A percentile compares a stretch with the other conserved stretches of the same genome.
Conservation (phyloP, 164 flowering plant genomes). For the Magnolia officinalis region DNA sequence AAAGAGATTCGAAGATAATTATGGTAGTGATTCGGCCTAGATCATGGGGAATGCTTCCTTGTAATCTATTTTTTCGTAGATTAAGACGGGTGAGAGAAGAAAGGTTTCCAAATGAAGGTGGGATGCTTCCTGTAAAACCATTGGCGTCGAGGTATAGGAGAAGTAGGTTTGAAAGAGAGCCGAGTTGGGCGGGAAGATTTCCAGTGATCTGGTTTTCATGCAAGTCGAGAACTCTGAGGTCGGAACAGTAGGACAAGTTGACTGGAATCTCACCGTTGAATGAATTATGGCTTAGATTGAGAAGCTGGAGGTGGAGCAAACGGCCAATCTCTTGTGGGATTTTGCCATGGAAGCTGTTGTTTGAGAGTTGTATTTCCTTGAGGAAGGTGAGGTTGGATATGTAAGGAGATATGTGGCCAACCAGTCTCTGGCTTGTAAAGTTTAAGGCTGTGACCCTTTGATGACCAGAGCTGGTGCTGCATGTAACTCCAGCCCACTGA, state of each 20-base stretch:
- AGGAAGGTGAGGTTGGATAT: constrained; percentile 45
- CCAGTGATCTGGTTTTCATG: constrained; percentile 7
- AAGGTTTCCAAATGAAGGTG: constrained; percentile 22
- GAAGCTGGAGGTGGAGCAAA: constrained; percentile 23
- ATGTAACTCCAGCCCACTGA: constrained; percentile 9
- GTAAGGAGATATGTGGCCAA: constrained; percentile 30
- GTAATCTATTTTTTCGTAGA: not conserved
- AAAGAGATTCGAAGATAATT: not conserved
- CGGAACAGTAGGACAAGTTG: constrained; percentile 15
- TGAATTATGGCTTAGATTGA: constrained; percentile 31
- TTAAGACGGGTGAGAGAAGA: not conserved
- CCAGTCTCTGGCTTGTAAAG: not conserved
- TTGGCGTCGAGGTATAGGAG: constrained; percentile 4
- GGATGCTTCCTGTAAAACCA: constrained; percentile 18
- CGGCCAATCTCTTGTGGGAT: constrained; percentile 28
- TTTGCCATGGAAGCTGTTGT: constrained; percentile 30
- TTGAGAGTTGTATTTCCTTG: constrained; percentile 25
- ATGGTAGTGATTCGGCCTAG: not conserved
- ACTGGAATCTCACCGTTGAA: constrained; percentile 31
- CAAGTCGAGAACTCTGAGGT: constrained; percentile 27
- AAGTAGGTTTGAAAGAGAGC: not conserved
- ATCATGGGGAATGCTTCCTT: constrained; percentile 1
- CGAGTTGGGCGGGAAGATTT: not conserved
- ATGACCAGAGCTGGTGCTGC: not conserved
- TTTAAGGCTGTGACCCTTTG: not conserved